Conservation (phyloP, 1,284 basidiomycete species). For the Trichosporon asahii region DNA sequence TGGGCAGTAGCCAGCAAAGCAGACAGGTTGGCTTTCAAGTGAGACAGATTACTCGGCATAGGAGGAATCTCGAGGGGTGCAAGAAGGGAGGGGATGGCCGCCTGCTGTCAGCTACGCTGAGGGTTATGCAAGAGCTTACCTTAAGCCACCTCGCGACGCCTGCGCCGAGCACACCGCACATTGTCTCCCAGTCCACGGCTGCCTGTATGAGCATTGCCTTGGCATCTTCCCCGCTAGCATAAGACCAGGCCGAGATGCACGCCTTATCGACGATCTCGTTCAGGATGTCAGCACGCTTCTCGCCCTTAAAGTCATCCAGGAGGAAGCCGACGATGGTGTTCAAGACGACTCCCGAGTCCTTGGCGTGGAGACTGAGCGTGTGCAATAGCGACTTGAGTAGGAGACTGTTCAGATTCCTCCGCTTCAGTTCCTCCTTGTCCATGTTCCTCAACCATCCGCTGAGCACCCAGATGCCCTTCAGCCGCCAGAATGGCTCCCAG, state of each 20-base stretch:
- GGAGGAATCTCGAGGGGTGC: slow-evolving; percentile 44
- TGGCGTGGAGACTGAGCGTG: slow-evolving; percentile 38
- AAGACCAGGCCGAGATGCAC: slow-evolving; percentile 40
- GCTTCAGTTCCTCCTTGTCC: slow-evolving; percentile 28
- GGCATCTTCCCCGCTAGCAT: slow-evolving; percentile 42
- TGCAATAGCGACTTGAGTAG: slow-evolving; percentile 41
- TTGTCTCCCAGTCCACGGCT: slow-evolving; percentile 33
- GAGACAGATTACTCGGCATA: slow-evolving; percentile 30
- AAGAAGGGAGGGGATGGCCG: slow-evolving; percentile 45
- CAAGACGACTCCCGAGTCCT: background rate
- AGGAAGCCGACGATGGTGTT: slow-evolving; percentile 23
- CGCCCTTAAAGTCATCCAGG: slow-evolving; percentile 18
- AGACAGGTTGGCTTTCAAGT: slow-evolving; percentile 41
- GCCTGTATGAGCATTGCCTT: slow-evolving; percentile 35
- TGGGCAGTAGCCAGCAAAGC: slow-evolving; percentile 35
- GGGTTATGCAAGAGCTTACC: slow-evolving; percentile 29
- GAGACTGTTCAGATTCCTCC: slow-evolving; percentile 47
- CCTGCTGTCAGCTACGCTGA: slow-evolving; percentile 24
- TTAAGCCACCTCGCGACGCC: slow-evolving; percentile 49
- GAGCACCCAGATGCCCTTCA: slow-evolving; percentile 36
- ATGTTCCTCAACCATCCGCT: slow-evolving; percentile 29
- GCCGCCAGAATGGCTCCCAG: slow-evolving; percentile 46
- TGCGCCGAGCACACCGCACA: slow-evolving; percentile 36
- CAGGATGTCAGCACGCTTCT: slow-evolving; percentile 32
- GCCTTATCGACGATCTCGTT: slow-evolving; percentile 43